Evolutionary conservation across 2,329 filamentous ascomycete species (phyloP), one percentile per base, ranked within the genome.

Genomic region (Sclerotinia sclerotiorum): DNA sequence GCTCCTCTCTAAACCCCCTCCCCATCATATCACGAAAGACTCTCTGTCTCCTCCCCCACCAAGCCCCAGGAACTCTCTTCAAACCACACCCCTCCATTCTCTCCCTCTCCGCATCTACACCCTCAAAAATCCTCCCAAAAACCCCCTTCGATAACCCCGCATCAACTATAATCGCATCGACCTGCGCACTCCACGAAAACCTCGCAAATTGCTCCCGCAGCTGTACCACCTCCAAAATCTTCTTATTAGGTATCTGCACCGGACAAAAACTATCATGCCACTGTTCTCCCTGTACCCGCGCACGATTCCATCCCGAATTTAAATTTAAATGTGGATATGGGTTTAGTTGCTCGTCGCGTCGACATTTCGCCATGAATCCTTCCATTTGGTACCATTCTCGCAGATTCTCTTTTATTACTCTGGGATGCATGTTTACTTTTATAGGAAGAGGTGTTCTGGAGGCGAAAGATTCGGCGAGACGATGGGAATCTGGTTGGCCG

Each of bases 101-200:
- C 46, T 51, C 46, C 17, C 24, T 51, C 46, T 62, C 58, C n/a
- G 21, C 39, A 46, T 64, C 66, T n/a, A 67, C 58, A 1, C 70
- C 70, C 11, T 65, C 65, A 42, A 73, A 73, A 15, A 75, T 52
- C 60, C 55, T 62, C 3, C 60, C 68, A 61, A 73, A 75, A 62
- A 68, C 60, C 1, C 52, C 68, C 24, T 69, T n/a, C 10, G 71
- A 44, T 19, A 71, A 58, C 15, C 58, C 65, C 11, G 55, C 62
- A 27, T 70, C 66, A 42, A 73, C 66, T 5, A 69, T 24, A 39
- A 70, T 68, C 2, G 69, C 66, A 15, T 70, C 65, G 5, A 66
- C 19, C 58, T 74, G 71, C 39, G 35, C 51, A 56, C 67, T 51
- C 4, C 73, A 68, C 35, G 64, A 55, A 48, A 68, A 68, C 3